Evolutionary conservation across 495 filamentous ascomycete species (phyloP), one percentile per base, ranked within the genome.

Genomic region (Penicillium coffeae): DNA sequence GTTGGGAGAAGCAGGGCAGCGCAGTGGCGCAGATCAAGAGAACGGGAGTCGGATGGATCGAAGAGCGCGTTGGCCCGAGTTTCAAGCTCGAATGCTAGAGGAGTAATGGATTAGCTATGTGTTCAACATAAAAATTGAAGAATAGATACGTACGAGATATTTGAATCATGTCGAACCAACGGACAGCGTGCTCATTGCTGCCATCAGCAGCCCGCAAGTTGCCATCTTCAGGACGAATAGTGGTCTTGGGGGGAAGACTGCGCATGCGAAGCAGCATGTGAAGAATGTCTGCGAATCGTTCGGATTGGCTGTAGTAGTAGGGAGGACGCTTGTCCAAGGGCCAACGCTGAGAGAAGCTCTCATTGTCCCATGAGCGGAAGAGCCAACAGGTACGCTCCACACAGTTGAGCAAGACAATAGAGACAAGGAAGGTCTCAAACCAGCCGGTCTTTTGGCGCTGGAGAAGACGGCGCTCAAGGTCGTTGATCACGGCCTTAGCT

Each of bases 301-400:
- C 79, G 38, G 85, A 87, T 70, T 93, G 87, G 54, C 75, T 76
- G 8, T 77, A 80, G 53, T 84, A 89, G 50, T 71, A 76, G 0
- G 71, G 70, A 0, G 87, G 85, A 3, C 79, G 78, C 51, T 81
- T 81, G 52, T 86, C 81, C 14, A 94, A 69, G 1, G 88, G 87
- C 87, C 88, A 94, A 13, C 69, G 64, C 50, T 68, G 64, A 15
- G 51, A 63, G 63, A 52, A 76, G 56, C 41, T 77, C 62, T 82
- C 75, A 51, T 84, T 78, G 36, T 86, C 82, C 83, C 84, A 89
- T 0, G 77, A 82, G 27, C 81, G 83, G 72, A 88, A 90, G 0
- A 87, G 76, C 84, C 88, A 91, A 43, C 82, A 86, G n/a, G 85
- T 86, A 60, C 88, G 85, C 66, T 93, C 89, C 8, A 91, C 79